Percentiles rank a stretch among this genome's conserved stretches.
Evolutionary conservation across 768 basidiomycete species (phyloP).

Genomic region (Auricularia sp.): DNA sequence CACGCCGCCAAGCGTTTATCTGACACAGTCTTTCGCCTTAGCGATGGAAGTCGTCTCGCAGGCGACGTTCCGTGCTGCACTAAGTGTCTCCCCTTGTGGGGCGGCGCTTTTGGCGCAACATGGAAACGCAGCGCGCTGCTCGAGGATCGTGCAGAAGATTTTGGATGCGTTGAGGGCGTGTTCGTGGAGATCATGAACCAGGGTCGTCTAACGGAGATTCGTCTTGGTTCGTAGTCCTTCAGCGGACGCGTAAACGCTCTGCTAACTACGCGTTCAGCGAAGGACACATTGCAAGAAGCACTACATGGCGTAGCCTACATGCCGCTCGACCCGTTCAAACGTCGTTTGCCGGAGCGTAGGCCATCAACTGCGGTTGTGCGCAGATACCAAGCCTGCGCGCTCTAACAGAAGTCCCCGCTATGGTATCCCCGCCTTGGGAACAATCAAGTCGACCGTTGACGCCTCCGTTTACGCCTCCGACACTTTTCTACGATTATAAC

Average conservation of each 20-base stretch:
- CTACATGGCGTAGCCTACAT: not conserved
- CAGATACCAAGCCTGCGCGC: not conserved
- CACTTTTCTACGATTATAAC: not conserved
- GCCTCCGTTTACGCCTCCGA: not conserved
- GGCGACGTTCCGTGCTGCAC: not conserved
- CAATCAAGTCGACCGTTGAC: not conserved
- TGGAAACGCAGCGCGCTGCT: not conserved
- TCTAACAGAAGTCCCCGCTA: not conserved
- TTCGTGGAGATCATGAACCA: not conserved
- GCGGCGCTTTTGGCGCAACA: not conserved
- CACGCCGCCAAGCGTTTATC: not conserved
- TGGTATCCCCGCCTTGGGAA: not conserved
- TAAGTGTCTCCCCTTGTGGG: not conserved
- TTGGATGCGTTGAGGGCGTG: not conserved
- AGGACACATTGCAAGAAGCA: not conserved
- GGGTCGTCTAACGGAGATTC: not conserved
- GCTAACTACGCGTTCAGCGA: not conserved
- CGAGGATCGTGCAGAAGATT: not conserved
- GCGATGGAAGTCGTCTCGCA: not conserved
- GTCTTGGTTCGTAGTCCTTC: not conserved
- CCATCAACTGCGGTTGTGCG: not conserved
- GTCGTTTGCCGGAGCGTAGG: not conserved
- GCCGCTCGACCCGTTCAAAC: not conserved
- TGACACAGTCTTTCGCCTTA: not conserved
- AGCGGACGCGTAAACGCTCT: not conserved